Evolutionary conservation across 495 filamentous ascomycete genomes (phyloP), one percentile per base, ranked within the genome.

Genomic region (Chaetomium tenue): DNA sequence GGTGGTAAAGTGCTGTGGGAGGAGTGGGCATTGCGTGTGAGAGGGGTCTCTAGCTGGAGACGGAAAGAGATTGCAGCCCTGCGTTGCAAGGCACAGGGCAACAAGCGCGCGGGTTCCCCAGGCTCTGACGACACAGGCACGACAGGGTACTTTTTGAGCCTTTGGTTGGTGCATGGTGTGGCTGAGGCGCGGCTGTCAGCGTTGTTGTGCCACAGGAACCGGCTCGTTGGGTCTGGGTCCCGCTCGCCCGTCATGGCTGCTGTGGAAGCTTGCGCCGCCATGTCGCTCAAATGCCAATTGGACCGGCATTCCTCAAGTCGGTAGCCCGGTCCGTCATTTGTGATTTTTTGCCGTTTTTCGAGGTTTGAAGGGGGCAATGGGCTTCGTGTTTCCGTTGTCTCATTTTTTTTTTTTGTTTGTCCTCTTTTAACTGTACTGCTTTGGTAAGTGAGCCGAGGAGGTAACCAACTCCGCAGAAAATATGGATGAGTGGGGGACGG

Each of bases 81-180:
- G 65, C 23, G 39, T 64, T 63, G 61, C 66, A 63, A 62, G 53
- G 60, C 53, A 44, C 37, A 40, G 47, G 64, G 28, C 26, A 53
- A 53, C 51, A 58, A 44, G 55, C 57, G 59, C 57, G 59, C 60
- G 58, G 64, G 67, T 60, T 62, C 63, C 63, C 63, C 58, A 20
- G 62, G 65, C 61, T 68, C 68, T 70, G 68, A 70, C 68, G 68
- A 67, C 63, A 70, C 63, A 52, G n/a, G n/a, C n/a, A n/a, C n/a
- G n/a, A n/a, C n/a, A n/a, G 42, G 61, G 54, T 33, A 44, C 54
- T 57, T 61, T 23, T 42, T 53, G 26, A 6, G 11, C 30, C 44
- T 33, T 37, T 63, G 46, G 57, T 60, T 61, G 48, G 55, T 59
- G 40, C 58, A 55, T 44, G n/a, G 12, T 47, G 47, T 56, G 46